These are phyloP conservation scores for Schizonepeta tenuifolia DNA, from an alignment of 257 asterid genomes.

Conservation along the genomic window DNA sequence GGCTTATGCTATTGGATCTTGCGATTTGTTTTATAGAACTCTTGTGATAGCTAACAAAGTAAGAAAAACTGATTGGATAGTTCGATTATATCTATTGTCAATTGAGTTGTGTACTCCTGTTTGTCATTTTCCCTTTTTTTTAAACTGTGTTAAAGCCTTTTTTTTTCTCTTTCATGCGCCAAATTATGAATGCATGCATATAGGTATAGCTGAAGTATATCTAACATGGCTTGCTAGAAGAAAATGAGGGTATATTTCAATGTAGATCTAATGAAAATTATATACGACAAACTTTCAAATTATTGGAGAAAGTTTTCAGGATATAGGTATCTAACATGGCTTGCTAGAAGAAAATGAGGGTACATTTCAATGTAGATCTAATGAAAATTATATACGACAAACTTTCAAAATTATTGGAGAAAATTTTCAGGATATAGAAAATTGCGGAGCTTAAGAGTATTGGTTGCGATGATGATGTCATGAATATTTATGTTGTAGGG, in stretches of 20 bases:
- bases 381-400: neutral
- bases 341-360: neutral
- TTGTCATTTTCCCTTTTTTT: neutral
- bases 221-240: neutral
- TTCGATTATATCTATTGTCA: neutral
- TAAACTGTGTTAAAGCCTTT: neutral
- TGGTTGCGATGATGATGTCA: constrained; percentile 1
- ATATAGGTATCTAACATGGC: neutral
- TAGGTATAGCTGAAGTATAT: neutral
- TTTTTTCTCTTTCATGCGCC: neutral
- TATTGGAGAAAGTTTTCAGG: neutral
- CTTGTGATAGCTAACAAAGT: neutral
- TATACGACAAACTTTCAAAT: neutral
- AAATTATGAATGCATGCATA: neutral
- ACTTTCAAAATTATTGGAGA: neutral
- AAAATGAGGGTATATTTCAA: neutral
- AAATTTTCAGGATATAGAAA: neutral
- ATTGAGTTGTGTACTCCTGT: neutral
- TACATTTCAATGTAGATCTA: neutral
- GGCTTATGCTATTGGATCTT: neutral
- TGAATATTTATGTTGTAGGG: constrained; percentile 51
- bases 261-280: neutral
- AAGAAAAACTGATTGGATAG: neutral
- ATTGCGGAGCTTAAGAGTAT: neutral
- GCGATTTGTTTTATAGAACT: neutral